A percentile compares a stretch with the other conserved stretches of the same genome.
phyloP scores from a whole-genome alignment of 345 rosid genomes.

The Physaria fendleri region DNA sequence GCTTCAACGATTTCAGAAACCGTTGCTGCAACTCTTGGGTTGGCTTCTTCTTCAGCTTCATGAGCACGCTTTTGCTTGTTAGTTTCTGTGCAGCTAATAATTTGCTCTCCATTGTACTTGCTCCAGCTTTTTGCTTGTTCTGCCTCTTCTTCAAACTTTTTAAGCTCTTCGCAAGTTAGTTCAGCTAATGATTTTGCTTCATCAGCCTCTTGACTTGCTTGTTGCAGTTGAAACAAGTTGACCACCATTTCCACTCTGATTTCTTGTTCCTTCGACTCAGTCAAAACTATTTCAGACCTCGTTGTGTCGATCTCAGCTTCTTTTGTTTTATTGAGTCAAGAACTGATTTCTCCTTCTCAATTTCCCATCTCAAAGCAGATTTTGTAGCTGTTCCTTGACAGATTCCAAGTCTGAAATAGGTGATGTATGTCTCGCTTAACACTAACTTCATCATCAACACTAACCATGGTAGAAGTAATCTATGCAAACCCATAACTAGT shows the following conservation, averaged over 20 bases:
- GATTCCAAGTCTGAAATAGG: slow-evolving; percentile 67
- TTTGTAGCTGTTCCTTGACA: slow-evolving; percentile 63
- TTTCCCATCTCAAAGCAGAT: slow-evolving; percentile 48
- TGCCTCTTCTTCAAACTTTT: slow-evolving; percentile 65
- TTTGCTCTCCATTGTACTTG: slow-evolving; percentile 61
- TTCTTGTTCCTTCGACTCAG: slow-evolving; percentile 62
- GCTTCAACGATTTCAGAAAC: slow-evolving; percentile 65
- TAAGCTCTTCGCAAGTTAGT: slow-evolving; percentile 63
- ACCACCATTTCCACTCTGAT: slow-evolving; percentile 55
- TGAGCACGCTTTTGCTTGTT: slow-evolving; percentile 69
- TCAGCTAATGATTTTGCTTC: slow-evolving; percentile 66
- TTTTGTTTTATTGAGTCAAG: slow-evolving; percentile 51
- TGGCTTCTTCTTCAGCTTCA: slow-evolving; percentile 77
- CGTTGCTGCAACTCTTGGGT: slow-evolving; percentile 60
- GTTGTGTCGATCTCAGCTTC: slow-evolving; percentile 71
- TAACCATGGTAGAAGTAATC: too few species aligned
- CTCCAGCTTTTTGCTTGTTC: slow-evolving; percentile 83
- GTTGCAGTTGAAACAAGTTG: slow-evolving; percentile 67
- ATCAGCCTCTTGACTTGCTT: slow-evolving; percentile 71
- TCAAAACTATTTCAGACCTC: slow-evolving; percentile 45
- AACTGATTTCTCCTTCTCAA: slow-evolving; percentile 55
- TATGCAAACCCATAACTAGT: too few species aligned
- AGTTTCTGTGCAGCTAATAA: slow-evolving; percentile 71
- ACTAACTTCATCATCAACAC: slow-evolving; percentile 78
- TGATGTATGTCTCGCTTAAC: slow-evolving; percentile 66